Evolutionary conservation across 306 rosid species (phyloP), one percentile per base, ranked within the genome.

Genomic region (Alnus rubra): DNA sequence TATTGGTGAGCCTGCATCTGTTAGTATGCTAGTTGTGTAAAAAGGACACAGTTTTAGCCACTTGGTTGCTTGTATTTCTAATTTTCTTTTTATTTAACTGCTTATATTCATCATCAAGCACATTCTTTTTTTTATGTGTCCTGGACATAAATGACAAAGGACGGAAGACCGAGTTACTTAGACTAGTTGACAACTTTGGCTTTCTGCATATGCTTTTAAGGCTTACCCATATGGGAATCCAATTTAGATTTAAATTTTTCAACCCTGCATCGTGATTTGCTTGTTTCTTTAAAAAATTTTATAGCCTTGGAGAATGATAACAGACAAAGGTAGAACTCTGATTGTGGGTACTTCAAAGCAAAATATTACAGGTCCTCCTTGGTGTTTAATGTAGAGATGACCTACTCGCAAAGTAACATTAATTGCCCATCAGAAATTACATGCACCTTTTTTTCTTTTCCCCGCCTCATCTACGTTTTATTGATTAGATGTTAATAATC

Each of bases 1-100:
- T 96, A 76, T 74, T 96, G 96, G 98, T 96, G 87, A 82, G 92
- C 13, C 44, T 71, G 44, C 70, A 11, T 80, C 81, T 77, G 33
- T 55, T 80, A 45, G 59, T 16, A 56, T 72, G 11, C 52, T 71
- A 31, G 48, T 7, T 33, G 31, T 33, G 19, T 3, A 44, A 30
- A 49, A 69, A 49, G 73, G 70, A 76, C 73, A 2, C 7, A 67
- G 33, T 59, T 28, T 59, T 59, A 59, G 31, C 12, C 35, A 58
- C 35, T 23, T 37, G 14, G 28, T 67, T 63, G 18, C n/a, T 69
- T 69, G 45, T 12, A 64, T 65, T 51, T 52, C 15, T 18, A 1
- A 70, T 3, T 74, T 12, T 11, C 37, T 72, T 31, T 12, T 9
- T 53, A 65, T 35, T 80, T 28, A 35, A 45, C 39, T 62, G 4